These are phyloP conservation scores for Neoarthrinium moseri DNA, from an alignment of 2,329 filamentous ascomycete species.

Conservation along the genomic window DNA sequence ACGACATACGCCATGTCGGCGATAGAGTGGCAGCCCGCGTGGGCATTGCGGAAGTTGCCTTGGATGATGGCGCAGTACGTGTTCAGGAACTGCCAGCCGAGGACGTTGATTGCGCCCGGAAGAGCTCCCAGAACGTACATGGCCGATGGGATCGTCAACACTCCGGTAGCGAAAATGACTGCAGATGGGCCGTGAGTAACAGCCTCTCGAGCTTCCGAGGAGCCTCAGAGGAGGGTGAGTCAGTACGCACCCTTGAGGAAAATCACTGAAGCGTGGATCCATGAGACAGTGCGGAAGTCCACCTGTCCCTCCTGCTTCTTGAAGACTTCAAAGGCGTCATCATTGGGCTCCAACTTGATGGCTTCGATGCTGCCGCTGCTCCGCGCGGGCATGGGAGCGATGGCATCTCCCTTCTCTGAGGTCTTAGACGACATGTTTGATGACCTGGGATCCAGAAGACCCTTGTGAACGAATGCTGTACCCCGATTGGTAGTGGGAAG, in stretches of 20 bases:
- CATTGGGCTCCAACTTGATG: conserved; percentile 19
- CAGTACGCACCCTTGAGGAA: conserved; percentile 38
- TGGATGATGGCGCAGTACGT: conserved; percentile 36
- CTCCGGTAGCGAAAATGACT: conserved; percentile 43
- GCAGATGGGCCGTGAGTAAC: background rate
- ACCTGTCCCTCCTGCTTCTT: conserved; percentile 40
- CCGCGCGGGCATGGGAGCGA: conserved; percentile 16
- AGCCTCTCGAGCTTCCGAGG: background rate
- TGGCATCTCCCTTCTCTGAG: conserved; percentile 15
- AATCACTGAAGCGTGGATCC: conserved; percentile 46
- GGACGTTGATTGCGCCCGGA: conserved; percentile 40
- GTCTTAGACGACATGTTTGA: background rate
- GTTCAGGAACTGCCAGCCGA: conserved; percentile 39
- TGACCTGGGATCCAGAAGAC: background rate
- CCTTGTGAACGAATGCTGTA: background rate
- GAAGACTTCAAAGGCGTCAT: conserved; percentile 41
- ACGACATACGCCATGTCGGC: conserved; percentile 58
- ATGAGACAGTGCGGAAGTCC: conserved; percentile 46
- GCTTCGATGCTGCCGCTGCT: conserved; percentile 21
- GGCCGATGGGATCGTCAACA: conserved; percentile 39
- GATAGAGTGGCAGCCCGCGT: conserved; percentile 37
- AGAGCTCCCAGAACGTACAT: conserved; percentile 41
- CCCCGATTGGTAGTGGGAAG: background rate
- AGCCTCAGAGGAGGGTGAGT: background rate
- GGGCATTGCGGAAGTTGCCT: conserved; percentile 36